Evolutionary conservation across 139 green algal species (phyloP).

Genomic region (Chlamydomonas eustigma): DNA sequence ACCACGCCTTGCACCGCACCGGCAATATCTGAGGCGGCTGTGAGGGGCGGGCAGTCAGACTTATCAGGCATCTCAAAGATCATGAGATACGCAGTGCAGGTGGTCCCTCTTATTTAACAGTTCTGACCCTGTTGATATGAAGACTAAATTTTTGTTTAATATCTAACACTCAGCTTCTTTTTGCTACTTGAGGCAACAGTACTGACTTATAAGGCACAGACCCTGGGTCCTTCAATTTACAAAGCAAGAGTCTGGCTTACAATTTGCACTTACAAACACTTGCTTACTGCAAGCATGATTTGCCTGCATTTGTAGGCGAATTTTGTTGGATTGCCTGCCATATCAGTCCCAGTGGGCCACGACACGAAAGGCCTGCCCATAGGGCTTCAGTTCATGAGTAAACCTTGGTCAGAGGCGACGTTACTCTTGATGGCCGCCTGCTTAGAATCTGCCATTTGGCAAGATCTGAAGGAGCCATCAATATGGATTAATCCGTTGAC

Average conservation of each 20-base stretch:
- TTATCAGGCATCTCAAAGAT: slow-evolving; percentile 6
- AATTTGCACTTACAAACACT: too few relatives aligned
- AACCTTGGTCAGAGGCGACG: slow-evolving; percentile 52
- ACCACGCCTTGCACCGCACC: slow-evolving; percentile 51
- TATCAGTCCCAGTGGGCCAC: slow-evolving; percentile 55
- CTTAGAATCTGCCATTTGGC: neutral
- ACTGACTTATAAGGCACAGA: neutral
- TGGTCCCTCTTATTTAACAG: neutral
- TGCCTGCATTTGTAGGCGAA: slow-evolving; percentile 42
- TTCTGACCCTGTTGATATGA: neutral
- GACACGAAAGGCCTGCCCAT: slow-evolving; percentile 36
- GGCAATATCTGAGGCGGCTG: slow-evolving; percentile 29
- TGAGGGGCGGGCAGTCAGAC: slow-evolving; percentile 29
- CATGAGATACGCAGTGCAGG: slow-evolving; percentile 11
- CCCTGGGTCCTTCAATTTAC: neutral
- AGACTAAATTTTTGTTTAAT: neutral
- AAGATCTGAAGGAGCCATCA: neutral
- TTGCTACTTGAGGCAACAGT: neutral
- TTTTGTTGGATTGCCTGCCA: slow-evolving; percentile 65
- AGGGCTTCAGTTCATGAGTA: slow-evolving; percentile 75
- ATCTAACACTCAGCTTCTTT: neutral
- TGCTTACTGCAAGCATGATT: too few relatives aligned
- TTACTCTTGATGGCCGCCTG: slow-evolving; percentile 1
- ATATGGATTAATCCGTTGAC: neutral
- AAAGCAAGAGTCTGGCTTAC: too few relatives aligned